Conservation (phyloP, 1,284 basidiomycete genomes). For the Ustilago crameri region DNA sequence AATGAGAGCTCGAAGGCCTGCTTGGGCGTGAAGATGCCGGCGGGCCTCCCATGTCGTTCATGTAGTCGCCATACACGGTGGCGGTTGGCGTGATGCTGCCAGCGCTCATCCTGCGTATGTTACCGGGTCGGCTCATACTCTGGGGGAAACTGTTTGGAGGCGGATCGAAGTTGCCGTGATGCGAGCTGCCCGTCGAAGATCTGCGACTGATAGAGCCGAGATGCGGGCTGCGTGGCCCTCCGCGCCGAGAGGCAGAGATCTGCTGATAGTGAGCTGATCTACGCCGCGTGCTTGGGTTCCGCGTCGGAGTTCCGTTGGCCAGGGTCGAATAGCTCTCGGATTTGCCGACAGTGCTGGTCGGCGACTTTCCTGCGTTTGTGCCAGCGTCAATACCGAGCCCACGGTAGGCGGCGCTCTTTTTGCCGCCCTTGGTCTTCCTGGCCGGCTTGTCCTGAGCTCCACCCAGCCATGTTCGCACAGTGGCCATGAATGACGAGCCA, state of each 20-base stretch:
- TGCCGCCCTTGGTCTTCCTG: conserved; percentile 80
- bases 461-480: conserved; percentile 84
- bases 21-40: conserved; percentile 33
- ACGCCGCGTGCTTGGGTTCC: conserved; percentile 31
- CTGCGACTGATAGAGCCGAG: conserved; percentile 48
- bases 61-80: conserved; percentile 46
- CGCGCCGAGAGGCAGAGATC: conserved; percentile 17
- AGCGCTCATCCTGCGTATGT: conserved; percentile 53
- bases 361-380: conserved; percentile 13
- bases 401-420: conserved; percentile 73
- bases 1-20: conserved; percentile 56
- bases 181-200: conserved; percentile 50
- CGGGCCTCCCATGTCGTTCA: conserved; percentile 21
- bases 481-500: conserved; percentile 55
- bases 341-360: conserved; percentile 14
- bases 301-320: conserved; percentile 17
- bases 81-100: conserved; percentile 63
- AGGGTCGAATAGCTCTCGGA: conserved; percentile 24
- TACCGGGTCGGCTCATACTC: conserved; percentile 43
- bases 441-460: conserved; percentile 79
- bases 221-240: conserved; percentile 39
- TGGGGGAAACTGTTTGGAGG: conserved; percentile 35
- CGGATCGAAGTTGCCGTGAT: conserved; percentile 24
- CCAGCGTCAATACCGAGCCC: conserved; percentile 32
- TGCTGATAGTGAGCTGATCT: conserved; percentile 35